Evolutionary conservation across 441 rosid genomes (phyloP).

Genomic region (Lepidium campestre): DNA sequence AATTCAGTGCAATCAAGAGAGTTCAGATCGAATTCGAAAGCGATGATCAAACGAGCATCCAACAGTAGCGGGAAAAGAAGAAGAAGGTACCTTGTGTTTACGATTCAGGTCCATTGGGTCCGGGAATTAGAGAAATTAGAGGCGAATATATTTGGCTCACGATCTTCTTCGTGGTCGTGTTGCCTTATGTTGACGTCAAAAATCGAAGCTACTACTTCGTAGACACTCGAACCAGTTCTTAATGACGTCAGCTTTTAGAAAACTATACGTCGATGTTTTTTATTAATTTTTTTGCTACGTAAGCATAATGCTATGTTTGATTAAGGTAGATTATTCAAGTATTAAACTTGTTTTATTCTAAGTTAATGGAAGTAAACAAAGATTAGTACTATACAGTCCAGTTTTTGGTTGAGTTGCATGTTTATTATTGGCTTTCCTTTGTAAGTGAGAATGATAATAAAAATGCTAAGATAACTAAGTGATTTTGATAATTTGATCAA

Average conservation of each 20-base stretch:
- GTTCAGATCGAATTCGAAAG: background rate
- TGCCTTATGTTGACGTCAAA: conserved; percentile 9
- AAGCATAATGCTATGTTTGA: no score
- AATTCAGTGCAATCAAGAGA: background rate
- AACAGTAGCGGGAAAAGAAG: conserved; percentile 1
- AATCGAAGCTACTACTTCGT: background rate
- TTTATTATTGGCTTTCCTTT: no score
- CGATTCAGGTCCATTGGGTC: conserved; percentile 57
- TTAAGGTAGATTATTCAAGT: no score
- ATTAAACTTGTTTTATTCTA: no score
- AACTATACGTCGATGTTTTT: no score
- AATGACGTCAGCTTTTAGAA: conserved; percentile 13
- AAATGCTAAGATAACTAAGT: no score
- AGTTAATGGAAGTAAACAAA: no score
- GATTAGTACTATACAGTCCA: no score
- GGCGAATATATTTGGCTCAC: background rate
- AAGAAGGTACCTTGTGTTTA: conserved; percentile 56
- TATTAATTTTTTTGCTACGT: no score
- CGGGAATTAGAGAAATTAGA: background rate
- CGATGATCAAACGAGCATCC: background rate
- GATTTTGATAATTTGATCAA: no score
- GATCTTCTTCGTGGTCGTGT: conserved; percentile 13
- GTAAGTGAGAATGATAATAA: no score
- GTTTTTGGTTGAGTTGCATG: no score
- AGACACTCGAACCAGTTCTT: background rate